Evolutionary conservation across 306 rosid species (phyloP).

Genomic region (Malus asiatica): DNA sequence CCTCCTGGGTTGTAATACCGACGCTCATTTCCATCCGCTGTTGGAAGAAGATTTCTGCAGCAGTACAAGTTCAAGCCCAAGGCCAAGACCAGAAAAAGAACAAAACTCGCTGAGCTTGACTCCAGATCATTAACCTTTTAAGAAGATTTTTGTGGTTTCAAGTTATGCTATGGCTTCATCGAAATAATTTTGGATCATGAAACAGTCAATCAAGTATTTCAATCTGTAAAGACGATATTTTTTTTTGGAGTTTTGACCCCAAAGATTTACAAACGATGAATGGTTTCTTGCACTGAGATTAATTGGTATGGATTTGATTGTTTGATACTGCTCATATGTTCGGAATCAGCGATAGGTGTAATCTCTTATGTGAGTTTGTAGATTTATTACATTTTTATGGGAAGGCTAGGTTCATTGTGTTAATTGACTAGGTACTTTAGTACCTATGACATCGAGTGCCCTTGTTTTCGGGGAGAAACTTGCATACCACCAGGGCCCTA

Average conservation of each 20-base stretch:
- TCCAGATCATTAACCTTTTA: neutral
- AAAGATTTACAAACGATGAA: neutral
- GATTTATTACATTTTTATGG: neutral
- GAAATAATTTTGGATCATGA: neutral
- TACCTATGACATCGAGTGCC: neutral
- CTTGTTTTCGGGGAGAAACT: neutral
- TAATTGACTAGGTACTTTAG: neutral
- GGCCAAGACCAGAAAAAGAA: slow-evolving; percentile 45
- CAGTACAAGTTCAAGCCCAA: slow-evolving; percentile 31
- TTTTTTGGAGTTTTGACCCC: neutral
- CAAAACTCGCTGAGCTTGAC: slow-evolving; percentile 50
- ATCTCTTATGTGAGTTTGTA: neutral
- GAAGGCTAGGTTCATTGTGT: neutral
- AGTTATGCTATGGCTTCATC: neutral
- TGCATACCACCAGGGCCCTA: too few species aligned
- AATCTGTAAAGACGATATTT: neutral
- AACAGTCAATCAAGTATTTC: neutral
- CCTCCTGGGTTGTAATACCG: slow-evolving; percentile 69
- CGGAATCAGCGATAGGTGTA: neutral
- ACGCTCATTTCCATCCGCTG: slow-evolving; percentile 52
- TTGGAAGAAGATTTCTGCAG: slow-evolving; percentile 69
- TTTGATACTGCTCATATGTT: neutral
- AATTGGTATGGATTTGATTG: neutral
- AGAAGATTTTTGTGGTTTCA: neutral
- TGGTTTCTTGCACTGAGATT: neutral